phyloP scores from a whole-genome alignment of 768 basidiomycete genomes.

The Kondoa subrosea region DNA sequence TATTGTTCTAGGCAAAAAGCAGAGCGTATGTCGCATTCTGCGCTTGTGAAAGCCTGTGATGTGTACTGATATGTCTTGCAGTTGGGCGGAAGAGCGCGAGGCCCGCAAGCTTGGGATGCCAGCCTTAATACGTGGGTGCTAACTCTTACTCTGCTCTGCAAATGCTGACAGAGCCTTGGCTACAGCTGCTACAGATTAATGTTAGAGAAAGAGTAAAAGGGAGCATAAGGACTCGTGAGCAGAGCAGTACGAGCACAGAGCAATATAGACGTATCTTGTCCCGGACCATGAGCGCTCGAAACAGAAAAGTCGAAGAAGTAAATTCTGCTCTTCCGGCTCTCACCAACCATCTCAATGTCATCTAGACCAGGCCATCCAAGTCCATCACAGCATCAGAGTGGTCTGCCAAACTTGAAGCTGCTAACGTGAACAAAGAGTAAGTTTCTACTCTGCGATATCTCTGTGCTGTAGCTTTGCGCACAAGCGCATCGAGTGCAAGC shows the following conservation, averaged over 20 bases:
- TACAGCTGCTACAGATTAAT: background rate
- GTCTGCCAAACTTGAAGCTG: background rate
- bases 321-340: no score
- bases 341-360: no score
- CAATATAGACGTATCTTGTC: background rate
- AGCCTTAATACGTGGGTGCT: background rate
- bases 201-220: background rate
- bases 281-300: background rate
- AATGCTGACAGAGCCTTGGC: background rate
- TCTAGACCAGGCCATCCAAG: background rate
- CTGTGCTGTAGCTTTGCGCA: no score
- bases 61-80: background rate
- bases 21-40: background rate
- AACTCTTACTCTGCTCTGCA: background rate
- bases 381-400: background rate
- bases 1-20: background rate
- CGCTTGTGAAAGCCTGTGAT: background rate
- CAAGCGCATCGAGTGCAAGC: no score
- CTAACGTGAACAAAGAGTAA: background rate
- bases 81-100: slow-evolving; percentile 6
- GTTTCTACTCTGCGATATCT: background rate
- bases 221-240: no score
- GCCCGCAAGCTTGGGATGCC: background rate
- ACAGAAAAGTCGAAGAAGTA: background rate
- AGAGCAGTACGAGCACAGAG: background rate